These are phyloP conservation scores for Protomyces pachydermus DNA, from an alignment of 1,139 yeast species.

Conservation along the genomic window DNA sequence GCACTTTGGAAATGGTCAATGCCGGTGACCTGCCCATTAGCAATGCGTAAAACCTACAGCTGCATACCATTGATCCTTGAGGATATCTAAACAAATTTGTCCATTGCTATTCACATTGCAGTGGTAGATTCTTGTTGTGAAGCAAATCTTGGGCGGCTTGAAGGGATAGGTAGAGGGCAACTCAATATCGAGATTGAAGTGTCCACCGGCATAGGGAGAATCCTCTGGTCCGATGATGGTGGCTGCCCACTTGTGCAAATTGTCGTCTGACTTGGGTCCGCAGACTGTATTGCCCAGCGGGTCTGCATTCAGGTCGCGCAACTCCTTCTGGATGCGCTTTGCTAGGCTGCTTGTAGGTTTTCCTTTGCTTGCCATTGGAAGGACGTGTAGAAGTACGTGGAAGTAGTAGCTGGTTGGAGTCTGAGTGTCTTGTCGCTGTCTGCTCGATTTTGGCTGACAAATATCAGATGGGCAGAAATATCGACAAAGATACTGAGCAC, in stretches of 20 bases:
- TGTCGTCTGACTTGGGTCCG: constrained; percentile 50
- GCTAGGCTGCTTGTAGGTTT: constrained; percentile 10
- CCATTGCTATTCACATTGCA: constrained; percentile 67
- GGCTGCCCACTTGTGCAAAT: constrained; percentile 57
- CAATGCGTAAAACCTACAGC: neutral
- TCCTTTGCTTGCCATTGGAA: neutral
- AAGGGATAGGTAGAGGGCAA: constrained; percentile 53
- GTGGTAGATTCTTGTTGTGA: constrained; percentile 63
- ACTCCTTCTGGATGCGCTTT: constrained; percentile 18
- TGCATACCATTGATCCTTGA: constrained; percentile 35
- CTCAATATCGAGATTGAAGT: constrained; percentile 36
- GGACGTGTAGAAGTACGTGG: too few species aligned
- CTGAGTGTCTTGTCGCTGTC: too few species aligned
- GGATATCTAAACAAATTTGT: constrained; percentile 53
- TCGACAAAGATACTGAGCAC: too few species aligned
- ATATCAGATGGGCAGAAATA: too few species aligned
- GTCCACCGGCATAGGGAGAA: constrained; percentile 9
- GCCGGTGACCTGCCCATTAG: constrained; percentile 11
- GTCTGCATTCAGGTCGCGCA: constrained; percentile 13
- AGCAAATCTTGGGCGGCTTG: constrained; percentile 56
- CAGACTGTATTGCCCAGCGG: constrained; percentile 39
- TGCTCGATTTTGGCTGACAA: too few species aligned
- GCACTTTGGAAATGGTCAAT: constrained; percentile 16
- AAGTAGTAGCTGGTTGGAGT: too few species aligned
- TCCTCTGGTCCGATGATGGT: constrained; percentile 53